Conservation (phyloP, 257 asterid species). For the Solanum dulcamara region DNA sequence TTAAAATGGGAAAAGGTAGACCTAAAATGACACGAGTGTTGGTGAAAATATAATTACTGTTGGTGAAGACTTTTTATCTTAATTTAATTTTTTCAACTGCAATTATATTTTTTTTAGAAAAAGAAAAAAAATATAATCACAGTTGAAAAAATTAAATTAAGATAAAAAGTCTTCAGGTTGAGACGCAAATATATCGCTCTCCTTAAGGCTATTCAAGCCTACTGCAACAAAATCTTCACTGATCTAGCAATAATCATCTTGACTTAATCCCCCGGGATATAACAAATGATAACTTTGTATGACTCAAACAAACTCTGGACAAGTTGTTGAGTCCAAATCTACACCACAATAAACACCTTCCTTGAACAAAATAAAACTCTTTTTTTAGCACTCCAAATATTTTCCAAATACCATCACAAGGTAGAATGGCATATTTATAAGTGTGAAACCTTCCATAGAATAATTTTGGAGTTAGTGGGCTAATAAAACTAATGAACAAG, state of each 20-base stretch:
- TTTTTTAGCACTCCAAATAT: background rate
- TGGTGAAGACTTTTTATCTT: no score
- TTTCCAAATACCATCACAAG: background rate
- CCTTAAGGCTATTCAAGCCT: background rate
- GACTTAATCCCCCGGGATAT: background rate
- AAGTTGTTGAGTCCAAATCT: background rate
- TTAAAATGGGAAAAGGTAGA: background rate
- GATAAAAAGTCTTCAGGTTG: background rate
- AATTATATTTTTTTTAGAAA: no score
- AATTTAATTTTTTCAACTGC: no score
- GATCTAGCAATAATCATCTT: background rate
- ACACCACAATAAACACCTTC: background rate
- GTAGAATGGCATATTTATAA: background rate
- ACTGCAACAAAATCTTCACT: background rate
- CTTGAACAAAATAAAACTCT: background rate
- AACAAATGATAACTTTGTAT: background rate
- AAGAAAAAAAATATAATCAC: background rate
- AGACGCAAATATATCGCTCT: background rate
- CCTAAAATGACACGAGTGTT: background rate
- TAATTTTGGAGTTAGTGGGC: background rate
- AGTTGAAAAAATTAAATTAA: background rate
- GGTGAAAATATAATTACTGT: background rate
- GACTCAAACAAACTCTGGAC: background rate
- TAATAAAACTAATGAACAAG: background rate
- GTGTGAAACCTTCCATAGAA: background rate